Base-by-base conservation (phyloP, 2,329 filamentous ascomycete genomes). In the Ophiostoma fasciatum region DNA sequence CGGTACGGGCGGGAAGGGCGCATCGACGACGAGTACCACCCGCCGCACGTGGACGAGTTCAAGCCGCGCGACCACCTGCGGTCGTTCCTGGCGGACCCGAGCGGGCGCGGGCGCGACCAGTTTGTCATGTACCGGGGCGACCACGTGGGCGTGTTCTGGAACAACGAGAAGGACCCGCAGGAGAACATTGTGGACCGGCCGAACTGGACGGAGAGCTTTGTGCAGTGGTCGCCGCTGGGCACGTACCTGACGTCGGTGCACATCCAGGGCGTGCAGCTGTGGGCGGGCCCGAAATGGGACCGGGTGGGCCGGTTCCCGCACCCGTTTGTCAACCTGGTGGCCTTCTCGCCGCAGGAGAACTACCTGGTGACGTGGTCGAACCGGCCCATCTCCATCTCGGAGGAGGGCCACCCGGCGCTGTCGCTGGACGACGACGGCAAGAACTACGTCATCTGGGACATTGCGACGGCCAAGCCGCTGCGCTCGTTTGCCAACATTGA, bases 381-480 rank as follows among this genome's bases (percentile, higher is more conserved):
- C 60, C 74, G 84, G 34, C 85, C 90, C 18, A 93, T 98, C 52
- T 75, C 81, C 42, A 84, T 98, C 39, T 82, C 90, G 41, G 90
- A 96, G 49, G 77, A 78, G 46, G 81, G 82, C 45, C 81, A 93
- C 57, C 79, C 82, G 3, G 66, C 80, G n/a, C 68, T 94, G 34
- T 78, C 82, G 4, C 66, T 85, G 42, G 90, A 96, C 51, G 90
- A 98, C 52, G 88, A 98, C 50, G 90, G 90, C 59, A 96, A 96
- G 70, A 94, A 96, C 70, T 96, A 96, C 59, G 81, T 98, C 52
- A 87, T 98, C 52, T 98, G 90, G 90, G 88, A 96, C 52, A 78
- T 96, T 43, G 81, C 82, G 35, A 90, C 88, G 9, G 78, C 75
- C 49, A 82, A 88, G 57, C 84, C 88, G 38, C 70, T 98, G 34